Evolutionary conservation across 352 stramenopile genomes (phyloP).

Genomic region (Pythium brassicae): DNA sequence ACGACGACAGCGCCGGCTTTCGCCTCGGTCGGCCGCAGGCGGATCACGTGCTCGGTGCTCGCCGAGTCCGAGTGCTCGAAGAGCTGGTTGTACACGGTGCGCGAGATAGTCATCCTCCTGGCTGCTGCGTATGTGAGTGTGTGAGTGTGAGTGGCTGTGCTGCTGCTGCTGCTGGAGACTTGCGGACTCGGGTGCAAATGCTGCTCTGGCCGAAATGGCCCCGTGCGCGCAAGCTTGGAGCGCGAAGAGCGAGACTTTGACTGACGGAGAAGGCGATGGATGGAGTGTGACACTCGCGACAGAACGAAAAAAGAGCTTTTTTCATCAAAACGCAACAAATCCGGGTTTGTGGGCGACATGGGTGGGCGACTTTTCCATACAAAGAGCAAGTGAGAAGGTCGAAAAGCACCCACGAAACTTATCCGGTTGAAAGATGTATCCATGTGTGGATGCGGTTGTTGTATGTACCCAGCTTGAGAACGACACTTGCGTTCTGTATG

Average conservation of each 20-base stretch:
- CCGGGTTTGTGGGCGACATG: not conserved
- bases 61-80: slow-evolving; percentile 49
- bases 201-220: not conserved
- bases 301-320: not conserved
- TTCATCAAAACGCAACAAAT: not conserved
- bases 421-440: not conserved
- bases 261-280: not conserved
- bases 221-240: not conserved
- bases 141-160: not conserved
- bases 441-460: not conserved
- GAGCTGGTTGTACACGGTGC: slow-evolving; percentile 80
- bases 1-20: slow-evolving; percentile 75
- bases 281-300: slow-evolving; percentile 1
- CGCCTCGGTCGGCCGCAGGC: slow-evolving; percentile 69
- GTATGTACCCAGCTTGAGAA: not conserved
- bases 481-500: not conserved
- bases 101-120: slow-evolving; percentile 78
- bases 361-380: not conserved
- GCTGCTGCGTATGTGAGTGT: not conserved
- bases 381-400: not conserved
- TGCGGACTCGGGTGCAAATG: slow-evolving; percentile 2
- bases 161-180: not conserved
- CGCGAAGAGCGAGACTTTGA: not conserved
- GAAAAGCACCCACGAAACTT: not conserved
- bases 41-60: slow-evolving; percentile 52